Percentiles rank a stretch among this genome's conserved stretches.
Conservation (phyloP, 2,329 filamentous ascomycete species). For the Coniella lustricola region DNA sequence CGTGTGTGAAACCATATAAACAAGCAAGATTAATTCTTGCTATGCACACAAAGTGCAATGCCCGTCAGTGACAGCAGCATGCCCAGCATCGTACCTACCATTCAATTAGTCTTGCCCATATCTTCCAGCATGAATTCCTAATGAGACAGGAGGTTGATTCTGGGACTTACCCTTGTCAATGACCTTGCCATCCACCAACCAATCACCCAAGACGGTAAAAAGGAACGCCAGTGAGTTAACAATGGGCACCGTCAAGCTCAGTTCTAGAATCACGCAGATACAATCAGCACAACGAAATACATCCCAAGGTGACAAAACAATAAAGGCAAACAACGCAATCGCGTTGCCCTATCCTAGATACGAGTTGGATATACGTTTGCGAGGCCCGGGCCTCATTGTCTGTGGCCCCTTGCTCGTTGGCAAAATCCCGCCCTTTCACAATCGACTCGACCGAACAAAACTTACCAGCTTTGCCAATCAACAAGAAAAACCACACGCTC, state of each 20-base stretch:
- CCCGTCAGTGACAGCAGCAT: conserved; percentile 73
- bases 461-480: conserved; percentile 70
- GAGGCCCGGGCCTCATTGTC: not conserved
- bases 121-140: too few relatives aligned
- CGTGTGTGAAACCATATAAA: not conserved
- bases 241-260: conserved; percentile 90
- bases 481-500: conserved; percentile 91
- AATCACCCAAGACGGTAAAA: conserved; percentile 93
- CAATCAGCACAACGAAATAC: not conserved
- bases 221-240: conserved; percentile 91
- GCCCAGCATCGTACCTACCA: conserved; percentile 70
- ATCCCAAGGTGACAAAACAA: not conserved
- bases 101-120: too few relatives aligned
- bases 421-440: not conserved
- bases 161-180: conserved; percentile 64
- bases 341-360: too few relatives aligned
- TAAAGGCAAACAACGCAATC: not conserved
- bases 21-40: conserved; percentile 34
- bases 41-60: conserved; percentile 77
- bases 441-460: not conserved
- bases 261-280: conserved; percentile 45
- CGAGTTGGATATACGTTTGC: not conserved
- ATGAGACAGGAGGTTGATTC: too few relatives aligned
- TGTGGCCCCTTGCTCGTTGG: too few relatives aligned
- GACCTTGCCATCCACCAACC: conserved; percentile 88